Percentiles rank a stretch among this genome's conserved stretches.
Evolutionary conservation across 2,329 filamentous ascomycete genomes (phyloP).

Genomic region (Diaporthe aspalathi): DNA sequence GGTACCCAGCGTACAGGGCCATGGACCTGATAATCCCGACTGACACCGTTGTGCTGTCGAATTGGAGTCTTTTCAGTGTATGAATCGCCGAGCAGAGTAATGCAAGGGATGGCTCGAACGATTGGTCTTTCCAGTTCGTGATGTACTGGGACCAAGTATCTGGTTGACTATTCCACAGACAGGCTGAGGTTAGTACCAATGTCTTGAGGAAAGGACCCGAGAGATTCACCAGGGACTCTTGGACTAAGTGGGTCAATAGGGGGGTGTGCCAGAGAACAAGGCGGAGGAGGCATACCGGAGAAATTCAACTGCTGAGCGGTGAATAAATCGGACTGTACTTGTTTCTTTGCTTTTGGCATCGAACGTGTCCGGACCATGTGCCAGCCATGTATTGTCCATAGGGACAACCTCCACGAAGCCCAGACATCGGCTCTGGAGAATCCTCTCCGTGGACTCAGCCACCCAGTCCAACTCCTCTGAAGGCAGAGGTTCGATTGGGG

Average conservation of each 20-base stretch:
- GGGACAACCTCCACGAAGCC: neutral
- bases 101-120: neutral
- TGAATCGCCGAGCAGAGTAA: conserved; percentile 9
- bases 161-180: neutral
- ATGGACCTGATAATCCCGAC: neutral
- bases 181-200: neutral
- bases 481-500: neutral
- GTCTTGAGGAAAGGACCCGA: neutral
- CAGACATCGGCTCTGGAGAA: conserved; percentile 1
- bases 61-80: neutral
- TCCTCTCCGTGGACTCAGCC: neutral
- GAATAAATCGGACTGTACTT: neutral
- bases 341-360: neutral
- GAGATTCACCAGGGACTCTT: too few species aligned
- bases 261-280: neutral
- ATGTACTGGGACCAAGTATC: conserved; percentile 1
- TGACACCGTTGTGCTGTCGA: neutral
- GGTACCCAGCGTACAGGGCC: conserved; percentile 7
- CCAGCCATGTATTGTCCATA: neutral
- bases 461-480: neutral
- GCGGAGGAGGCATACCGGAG: neutral
- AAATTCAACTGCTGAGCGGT: conserved; percentile 16
- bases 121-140: neutral
- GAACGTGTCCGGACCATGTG: conserved; percentile 3
- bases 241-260: neutral